Evolutionary conservation across 2,329 filamentous ascomycete genomes (phyloP), one percentile per base, ranked within the genome.

Genomic region (Fusarium sp.): DNA sequence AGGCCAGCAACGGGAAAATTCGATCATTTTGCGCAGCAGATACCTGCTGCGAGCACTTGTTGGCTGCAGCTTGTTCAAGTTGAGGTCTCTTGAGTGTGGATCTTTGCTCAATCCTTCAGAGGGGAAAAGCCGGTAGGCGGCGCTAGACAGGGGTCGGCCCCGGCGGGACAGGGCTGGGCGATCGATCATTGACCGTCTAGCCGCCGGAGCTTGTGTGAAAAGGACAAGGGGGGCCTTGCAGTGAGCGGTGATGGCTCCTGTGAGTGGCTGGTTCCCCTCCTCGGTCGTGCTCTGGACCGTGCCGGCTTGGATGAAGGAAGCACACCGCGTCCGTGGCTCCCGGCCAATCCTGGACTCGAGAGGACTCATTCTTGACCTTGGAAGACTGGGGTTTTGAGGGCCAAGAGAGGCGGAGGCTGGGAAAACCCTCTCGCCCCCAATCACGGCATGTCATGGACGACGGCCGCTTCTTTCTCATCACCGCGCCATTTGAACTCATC

Each of bases 171-270:
- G 38, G 54, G 38, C 54, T 66, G 38, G 57, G 25, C 57, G 40
- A 47, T 60, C 22, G 25, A 22, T 74, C 30, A 71, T 69, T 72
- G 73, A 66, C 12, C 10, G 60, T 73, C 60, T 75, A 72, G 56
- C 72, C 72, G 72, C 70, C 71, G 66, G n/a, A 59, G 63, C 58
- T 73, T 17, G 45, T 73, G 68, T 73, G 70, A 73, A 71, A 40
- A 17, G 37, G 50, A 54, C 50, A 25, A 9, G 45, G 70, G 72
- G 68, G 38, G 22, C 54, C 63, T n/a, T 74, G 72, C 71, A 73
- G 68, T 6, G 20, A 10, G 27, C 25, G 6, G 59, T 69, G 68
- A 68, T 68, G 43, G 22, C 27, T 27, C 38, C n/a, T 66, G 17
- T 74, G 38, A 74, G 60, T 73, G 72, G 72, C 37, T 73, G 63